phyloP scores from a whole-genome alignment of 2,329 filamentous ascomycete genomes.

The Niveomyces coronatus region DNA sequence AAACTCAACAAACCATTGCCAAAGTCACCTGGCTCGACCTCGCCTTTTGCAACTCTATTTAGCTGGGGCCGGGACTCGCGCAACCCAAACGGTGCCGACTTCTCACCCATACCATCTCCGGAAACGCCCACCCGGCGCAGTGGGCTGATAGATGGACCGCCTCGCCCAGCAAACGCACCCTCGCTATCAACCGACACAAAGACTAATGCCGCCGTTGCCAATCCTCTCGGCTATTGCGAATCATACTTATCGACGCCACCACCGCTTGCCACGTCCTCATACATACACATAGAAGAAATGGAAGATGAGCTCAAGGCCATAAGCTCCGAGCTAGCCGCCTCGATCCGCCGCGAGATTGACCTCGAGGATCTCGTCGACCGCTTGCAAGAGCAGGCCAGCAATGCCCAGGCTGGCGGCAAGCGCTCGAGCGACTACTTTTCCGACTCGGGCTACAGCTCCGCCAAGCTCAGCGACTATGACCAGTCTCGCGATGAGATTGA shows the following conservation, averaged over 20 bases:
- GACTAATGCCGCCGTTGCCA: conserved; percentile 30
- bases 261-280: conserved; percentile 25
- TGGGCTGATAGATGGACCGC: conserved; percentile 22
- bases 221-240: conserved; percentile 40
- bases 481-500: conserved; percentile 63
- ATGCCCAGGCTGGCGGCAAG: conserved; percentile 48
- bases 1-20: conserved; percentile 45
- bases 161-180: conserved; percentile 16
- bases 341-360: conserved; percentile 92
- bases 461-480: conserved; percentile 62
- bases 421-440: conserved; percentile 97
- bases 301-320: conserved; percentile 92
- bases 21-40: conserved; percentile 40
- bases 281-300: conserved; percentile 66
- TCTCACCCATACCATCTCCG: conserved; percentile 45
- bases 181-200: conserved; percentile 26
- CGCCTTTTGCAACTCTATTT: conserved; percentile 41
- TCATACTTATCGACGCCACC: conserved; percentile 41
- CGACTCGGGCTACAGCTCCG: conserved; percentile 82
- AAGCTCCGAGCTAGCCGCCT: conserved; percentile 82
- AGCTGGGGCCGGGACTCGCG: conserved; percentile 35
- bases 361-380: conserved; percentile 88
- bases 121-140: conserved; percentile 31
- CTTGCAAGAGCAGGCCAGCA: conserved; percentile 65
- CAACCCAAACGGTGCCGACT: conserved; percentile 29